Conservation (phyloP, 208 protist species). For the Acanthamoeba divionensis region DNA sequence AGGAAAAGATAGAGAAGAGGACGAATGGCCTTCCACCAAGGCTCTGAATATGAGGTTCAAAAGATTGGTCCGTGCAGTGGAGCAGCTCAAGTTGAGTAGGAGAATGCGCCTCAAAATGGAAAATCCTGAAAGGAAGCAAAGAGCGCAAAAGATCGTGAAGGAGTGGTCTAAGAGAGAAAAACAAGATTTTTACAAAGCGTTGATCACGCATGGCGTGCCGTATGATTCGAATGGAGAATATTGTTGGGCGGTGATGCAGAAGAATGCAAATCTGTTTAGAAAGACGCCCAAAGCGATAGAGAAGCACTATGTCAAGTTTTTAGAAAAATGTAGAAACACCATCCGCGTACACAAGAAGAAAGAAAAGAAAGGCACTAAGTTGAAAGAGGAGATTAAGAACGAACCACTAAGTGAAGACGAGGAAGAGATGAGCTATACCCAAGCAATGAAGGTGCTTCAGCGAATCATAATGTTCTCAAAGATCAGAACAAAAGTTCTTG, state of each 20-base stretch:
- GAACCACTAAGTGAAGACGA: not conserved
- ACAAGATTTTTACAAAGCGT: conserved; percentile 33
- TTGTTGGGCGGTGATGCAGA: conserved; percentile 16
- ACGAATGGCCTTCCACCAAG: conserved; percentile 38
- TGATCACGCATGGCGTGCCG: conserved; percentile 46
- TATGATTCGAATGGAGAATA: conserved; percentile 29
- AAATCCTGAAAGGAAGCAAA: not conserved
- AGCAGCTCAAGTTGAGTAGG: not conserved
- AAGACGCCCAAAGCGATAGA: conserved; percentile 45
- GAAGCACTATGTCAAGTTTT: conserved; percentile 46
- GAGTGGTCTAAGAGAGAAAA: conserved; percentile 40
- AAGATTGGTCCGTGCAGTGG: conserved; percentile 9
- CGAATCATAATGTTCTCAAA: conserved; percentile 47
- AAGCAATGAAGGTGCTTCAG: conserved; percentile 47
- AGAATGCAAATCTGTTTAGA: not conserved
- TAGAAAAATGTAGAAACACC: conserved; percentile 32
- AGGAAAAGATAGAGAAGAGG: too few relatives aligned
- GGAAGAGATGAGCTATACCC: conserved; percentile 22
- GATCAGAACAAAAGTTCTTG: conserved; percentile 23
- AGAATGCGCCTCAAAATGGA: not conserved
- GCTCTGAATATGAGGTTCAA: conserved; percentile 14
- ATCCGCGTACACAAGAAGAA: conserved; percentile 48
- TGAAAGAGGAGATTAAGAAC: not conserved
- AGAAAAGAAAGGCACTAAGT: not conserved
- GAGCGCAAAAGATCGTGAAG: not conserved